Percentiles rank a stretch among this genome's conserved stretches.
phyloP scores from a whole-genome alignment of 2,329 filamentous ascomycete genomes.

The Myriosclerotinia duriaeana region DNA sequence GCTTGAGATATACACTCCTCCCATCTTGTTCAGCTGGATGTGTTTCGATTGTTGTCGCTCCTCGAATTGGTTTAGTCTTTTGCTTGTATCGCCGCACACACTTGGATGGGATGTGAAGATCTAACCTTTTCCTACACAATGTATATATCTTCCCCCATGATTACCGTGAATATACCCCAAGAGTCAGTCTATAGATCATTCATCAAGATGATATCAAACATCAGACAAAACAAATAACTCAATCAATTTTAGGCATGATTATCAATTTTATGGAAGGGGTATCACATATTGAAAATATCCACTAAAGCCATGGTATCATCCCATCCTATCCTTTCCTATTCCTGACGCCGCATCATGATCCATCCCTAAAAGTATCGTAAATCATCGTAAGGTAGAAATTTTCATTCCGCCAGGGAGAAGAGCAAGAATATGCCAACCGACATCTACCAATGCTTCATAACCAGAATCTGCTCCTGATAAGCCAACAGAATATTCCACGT shows the following conservation, averaged over 20 bases:
- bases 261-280: conserved; percentile 12
- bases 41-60: no score
- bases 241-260: neutral
- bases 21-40: no score
- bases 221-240: neutral
- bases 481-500: conserved; percentile 64
- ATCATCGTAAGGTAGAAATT: neutral
- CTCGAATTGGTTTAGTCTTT: no score
- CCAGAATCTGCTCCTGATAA: conserved; percentile 68
- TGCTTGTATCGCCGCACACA: neutral
- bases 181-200: neutral
- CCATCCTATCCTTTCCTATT: neutral
- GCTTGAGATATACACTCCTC: no score
- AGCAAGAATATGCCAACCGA: neutral
- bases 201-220: neutral
- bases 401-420: neutral
- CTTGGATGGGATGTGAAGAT: neutral
- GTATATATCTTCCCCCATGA: no score
- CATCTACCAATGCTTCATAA: conserved; percentile 67
- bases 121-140: neutral
- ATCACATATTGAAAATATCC: conserved; percentile 1
- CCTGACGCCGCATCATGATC: neutral
- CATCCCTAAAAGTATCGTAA: neutral
- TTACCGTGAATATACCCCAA: neutral
- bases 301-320: conserved; percentile 19